Percentiles rank a stretch among this genome's conserved stretches.
Evolutionary conservation across 768 basidiomycete genomes (phyloP).

Genomic region (Suillus decipiens): DNA sequence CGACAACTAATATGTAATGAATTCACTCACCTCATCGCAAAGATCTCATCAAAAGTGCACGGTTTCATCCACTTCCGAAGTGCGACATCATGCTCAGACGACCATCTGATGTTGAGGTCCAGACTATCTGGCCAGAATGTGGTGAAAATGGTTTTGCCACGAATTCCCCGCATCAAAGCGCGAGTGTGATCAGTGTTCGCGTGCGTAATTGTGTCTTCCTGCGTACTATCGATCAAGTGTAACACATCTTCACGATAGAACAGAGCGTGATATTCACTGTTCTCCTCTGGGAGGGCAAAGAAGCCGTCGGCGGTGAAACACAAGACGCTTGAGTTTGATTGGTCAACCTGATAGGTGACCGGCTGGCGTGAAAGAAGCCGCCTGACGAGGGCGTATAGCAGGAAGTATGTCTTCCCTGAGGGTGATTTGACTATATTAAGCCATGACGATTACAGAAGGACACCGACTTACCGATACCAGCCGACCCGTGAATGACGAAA

Average conservation of each 20-base stretch:
- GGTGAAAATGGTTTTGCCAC: neutral
- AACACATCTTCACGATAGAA: neutral
- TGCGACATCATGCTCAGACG: neutral
- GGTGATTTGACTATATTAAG: neutral
- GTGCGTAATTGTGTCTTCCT: neutral
- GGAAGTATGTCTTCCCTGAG: neutral
- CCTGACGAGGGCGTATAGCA: neutral
- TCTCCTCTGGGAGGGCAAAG: neutral
- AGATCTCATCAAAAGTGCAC: neutral
- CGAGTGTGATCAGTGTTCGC: neutral
- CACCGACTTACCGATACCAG: neutral
- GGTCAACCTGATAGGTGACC: neutral
- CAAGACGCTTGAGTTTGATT: neutral
- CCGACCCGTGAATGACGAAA: neutral
- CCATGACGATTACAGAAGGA: neutral
- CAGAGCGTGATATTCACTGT: neutral
- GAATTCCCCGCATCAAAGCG: neutral
- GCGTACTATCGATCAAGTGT: neutral
- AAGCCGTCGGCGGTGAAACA: neutral
- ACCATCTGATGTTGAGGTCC: neutral
- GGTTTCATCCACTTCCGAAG: neutral
- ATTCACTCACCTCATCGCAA: neutral
- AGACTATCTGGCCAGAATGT: constrained; percentile 1
- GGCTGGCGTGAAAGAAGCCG: neutral
- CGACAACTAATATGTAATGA: neutral